Conservation (phyloP, 139 green algal species). For the Coccomyxa sp. region DNA sequence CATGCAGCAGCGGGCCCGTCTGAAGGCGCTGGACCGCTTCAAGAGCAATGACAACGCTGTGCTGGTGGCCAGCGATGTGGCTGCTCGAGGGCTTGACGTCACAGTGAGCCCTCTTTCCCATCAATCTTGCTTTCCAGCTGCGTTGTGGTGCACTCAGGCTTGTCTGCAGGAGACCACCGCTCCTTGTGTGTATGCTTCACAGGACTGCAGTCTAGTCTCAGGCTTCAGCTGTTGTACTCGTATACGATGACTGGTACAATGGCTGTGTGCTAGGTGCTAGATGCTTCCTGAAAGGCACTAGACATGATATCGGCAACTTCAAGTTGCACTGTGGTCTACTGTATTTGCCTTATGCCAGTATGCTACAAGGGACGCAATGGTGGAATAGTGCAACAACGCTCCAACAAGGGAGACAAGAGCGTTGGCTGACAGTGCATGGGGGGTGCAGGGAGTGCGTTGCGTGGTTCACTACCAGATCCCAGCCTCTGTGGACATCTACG, state of each 20-base stretch:
- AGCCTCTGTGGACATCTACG: conserved; percentile 86
- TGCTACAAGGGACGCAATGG: too few relatives aligned
- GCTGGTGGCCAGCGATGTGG: conserved; percentile 95
- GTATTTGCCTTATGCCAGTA: too few relatives aligned
- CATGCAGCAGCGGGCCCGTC: conserved; percentile 93
- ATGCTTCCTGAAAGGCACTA: too few relatives aligned
- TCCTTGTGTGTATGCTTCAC: too few relatives aligned
- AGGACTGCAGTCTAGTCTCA: too few relatives aligned
- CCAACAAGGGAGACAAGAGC: not conserved
- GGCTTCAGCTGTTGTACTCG: too few relatives aligned
- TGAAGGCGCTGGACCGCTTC: conserved; percentile 95
- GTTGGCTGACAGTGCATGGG: not conserved
- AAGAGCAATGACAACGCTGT: conserved; percentile 53
- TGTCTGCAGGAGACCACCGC: too few relatives aligned
- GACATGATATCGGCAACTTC: too few relatives aligned
- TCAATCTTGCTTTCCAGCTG: not conserved
- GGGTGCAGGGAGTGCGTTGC: conserved; percentile 45
- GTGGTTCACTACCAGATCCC: conserved; percentile 96
- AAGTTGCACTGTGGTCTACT: too few relatives aligned
- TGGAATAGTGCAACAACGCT: not conserved
- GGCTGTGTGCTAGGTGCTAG: too few relatives aligned
- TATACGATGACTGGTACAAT: too few relatives aligned
- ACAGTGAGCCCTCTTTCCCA: not conserved
- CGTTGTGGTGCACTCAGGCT: too few relatives aligned
- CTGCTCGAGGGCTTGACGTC: conserved; percentile 91